Conservation (phyloP, 768 basidiomycete species). For the Coprinellus micaceus region DNA sequence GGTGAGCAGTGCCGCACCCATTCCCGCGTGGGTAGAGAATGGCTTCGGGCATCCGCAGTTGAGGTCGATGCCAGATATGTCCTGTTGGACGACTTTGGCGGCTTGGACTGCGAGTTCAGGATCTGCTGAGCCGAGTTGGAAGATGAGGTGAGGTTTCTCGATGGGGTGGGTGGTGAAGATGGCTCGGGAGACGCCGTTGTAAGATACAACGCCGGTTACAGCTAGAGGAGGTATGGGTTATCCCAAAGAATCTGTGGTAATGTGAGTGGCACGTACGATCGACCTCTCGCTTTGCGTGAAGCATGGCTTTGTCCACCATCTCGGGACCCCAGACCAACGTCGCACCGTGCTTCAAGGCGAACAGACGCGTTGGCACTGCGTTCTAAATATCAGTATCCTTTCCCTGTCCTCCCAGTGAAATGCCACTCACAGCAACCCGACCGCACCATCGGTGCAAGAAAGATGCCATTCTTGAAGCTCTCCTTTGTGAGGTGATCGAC, state of each 20-base stretch:
- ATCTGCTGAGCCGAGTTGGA: conserved; percentile 89
- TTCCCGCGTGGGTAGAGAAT: conserved; percentile 89
- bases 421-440: conserved; percentile 68
- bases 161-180: conserved; percentile 92
- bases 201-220: conserved; percentile 81
- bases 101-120: conserved; percentile 92
- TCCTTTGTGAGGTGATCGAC: conserved; percentile 59
- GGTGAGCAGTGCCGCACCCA: conserved; percentile 93
- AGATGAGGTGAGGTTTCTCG: conserved; percentile 92
- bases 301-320: conserved; percentile 92
- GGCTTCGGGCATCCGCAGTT: conserved; percentile 98
- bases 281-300: conserved; percentile 78
- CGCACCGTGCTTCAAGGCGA: conserved; percentile 89
- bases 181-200: conserved; percentile 75
- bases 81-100: conserved; percentile 78
- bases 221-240: conserved; percentile 42
- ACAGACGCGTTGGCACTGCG: conserved; percentile 79
- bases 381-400: no score
- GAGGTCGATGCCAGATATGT: conserved; percentile 92
- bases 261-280: conserved; percentile 62
- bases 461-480: conserved; percentile 84
- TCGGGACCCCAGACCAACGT: conserved; percentile 96
- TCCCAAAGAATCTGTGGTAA: neutral
- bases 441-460: conserved; percentile 98
- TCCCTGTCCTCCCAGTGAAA: conserved; percentile 11